Percentiles rank a stretch among this genome's conserved stretches.
Evolutionary conservation across 768 basidiomycete species (phyloP).

Genomic region (Mycena albidolilacea): DNA sequence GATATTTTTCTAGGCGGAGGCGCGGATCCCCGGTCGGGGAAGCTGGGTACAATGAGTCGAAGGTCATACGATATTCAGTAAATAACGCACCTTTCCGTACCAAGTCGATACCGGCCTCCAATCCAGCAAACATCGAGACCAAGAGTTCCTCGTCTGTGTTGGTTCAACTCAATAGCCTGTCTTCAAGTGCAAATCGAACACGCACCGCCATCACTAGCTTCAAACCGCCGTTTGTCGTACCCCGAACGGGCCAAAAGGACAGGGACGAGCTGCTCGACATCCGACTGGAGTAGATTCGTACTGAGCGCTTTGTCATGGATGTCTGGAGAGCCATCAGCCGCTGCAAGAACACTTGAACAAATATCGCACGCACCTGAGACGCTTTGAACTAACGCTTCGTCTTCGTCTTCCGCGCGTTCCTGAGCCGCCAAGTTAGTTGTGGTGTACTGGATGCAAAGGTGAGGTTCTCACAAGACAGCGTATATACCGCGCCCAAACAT

Average conservation of each 20-base stretch:
- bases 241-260: conserved; percentile 76
- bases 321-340: conserved; percentile 53
- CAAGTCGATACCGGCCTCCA: conserved; percentile 76
- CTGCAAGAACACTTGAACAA: background rate
- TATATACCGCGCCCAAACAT: conserved; percentile 85
- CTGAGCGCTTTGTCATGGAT: conserved; percentile 71
- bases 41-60: conserved; percentile 53
- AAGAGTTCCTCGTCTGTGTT: conserved; percentile 63
- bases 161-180: conserved; percentile 4
- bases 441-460: conserved; percentile 5
- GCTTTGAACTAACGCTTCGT: conserved; percentile 44
- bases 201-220: conserved; percentile 61
- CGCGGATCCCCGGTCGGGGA: conserved; percentile 81
- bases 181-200: background rate
- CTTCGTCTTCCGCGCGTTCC: conserved; percentile 60
- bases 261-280: conserved; percentile 77
- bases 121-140: conserved; percentile 65
- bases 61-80: background rate
- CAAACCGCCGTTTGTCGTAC: conserved; percentile 71
- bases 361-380: conserved; percentile 30
- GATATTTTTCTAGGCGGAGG: conserved; percentile 86
- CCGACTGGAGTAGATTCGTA: conserved; percentile 67
- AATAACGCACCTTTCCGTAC: conserved; percentile 67
- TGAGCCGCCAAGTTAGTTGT: conserved; percentile 37
- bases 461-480: conserved; percentile 70